Evolutionary conservation across 2,329 filamentous ascomycete genomes (phyloP).

Genomic region (Trichothecium sympodiale): DNA sequence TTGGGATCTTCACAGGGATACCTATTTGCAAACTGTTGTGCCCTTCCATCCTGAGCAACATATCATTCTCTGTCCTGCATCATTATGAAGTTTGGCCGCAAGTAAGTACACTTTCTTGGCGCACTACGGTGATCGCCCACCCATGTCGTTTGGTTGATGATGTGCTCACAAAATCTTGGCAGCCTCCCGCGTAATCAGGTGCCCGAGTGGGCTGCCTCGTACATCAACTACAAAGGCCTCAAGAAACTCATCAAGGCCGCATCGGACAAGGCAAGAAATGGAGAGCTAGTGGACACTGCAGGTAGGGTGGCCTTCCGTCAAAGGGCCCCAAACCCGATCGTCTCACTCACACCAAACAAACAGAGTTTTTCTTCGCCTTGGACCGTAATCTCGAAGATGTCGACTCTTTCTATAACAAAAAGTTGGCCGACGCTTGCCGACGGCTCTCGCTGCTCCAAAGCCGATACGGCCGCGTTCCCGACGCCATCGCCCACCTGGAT

Average conservation of each 20-base stretch:
- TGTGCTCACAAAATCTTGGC: slow-evolving; percentile 11
- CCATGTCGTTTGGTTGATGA: too few species aligned
- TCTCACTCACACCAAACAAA: slow-evolving; percentile 20
- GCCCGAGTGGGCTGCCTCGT: slow-evolving; percentile 73
- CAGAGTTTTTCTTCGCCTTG: slow-evolving; percentile 94
- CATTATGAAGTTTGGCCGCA: slow-evolving; percentile 52
- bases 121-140: too few species aligned
- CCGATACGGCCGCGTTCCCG: slow-evolving; percentile 67
- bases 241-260: slow-evolving; percentile 92
- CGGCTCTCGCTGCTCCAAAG: slow-evolving; percentile 79
- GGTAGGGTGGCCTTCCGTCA: slow-evolving; percentile 47
- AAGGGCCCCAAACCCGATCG: slow-evolving; percentile 14
- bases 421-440: slow-evolving; percentile 74
- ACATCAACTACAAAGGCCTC: slow-evolving; percentile 83
- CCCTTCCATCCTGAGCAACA: neutral
- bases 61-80: neutral
- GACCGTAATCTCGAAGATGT: slow-evolving; percentile 97
- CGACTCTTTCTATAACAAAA: slow-evolving; percentile 94
- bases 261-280: slow-evolving; percentile 51
- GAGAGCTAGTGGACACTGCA: slow-evolving; percentile 75
- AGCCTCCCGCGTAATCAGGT: slow-evolving; percentile 73
- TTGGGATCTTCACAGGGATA: too few species aligned
- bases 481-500: slow-evolving; percentile 63
- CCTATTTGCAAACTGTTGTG: neutral
- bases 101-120: slow-evolving; percentile 28